Evolutionary conservation across 176 grass and related monocot genomes (phyloP), one percentile per base, ranked within the genome.

Genomic region (Thinopyrum elongatum): DNA sequence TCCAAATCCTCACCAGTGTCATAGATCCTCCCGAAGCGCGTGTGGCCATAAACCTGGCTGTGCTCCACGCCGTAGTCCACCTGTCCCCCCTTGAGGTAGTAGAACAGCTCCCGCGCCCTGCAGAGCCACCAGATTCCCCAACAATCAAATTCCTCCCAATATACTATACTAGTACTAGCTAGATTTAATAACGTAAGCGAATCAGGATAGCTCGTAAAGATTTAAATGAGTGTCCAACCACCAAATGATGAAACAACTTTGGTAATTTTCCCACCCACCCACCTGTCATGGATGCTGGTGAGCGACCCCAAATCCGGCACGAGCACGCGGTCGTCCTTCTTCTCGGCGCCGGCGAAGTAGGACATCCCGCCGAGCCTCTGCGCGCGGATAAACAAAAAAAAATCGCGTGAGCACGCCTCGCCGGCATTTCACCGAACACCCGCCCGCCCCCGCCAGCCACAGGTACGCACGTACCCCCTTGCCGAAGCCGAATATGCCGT

Each of bases 241-340:
- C 73, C 78, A 76, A 55, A 73, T 3, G 74, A 61, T 69, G 4
- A 30, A 30, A 9, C 42, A 68, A 26, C 0, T 64, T 58, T 74
- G 34, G 15, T 55, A 5, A 8, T 66, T 5, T 65, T 44, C 9
- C 7, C 14, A 55, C 55, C 68, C 49, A 85, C 73, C 63, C 64
- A 99, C 97, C 97, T 96, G 74, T 99, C 97, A 84, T 99, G 94
- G 80, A 99, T 90, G 90, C 97, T 96, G 84, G 94, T 96, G 67
- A 99, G 85, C 59, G 97, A 99, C 39, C 97, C 97, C 92, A 99
- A 94, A 91, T 99, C 97, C 49, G 97, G 97, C 67, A 99, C 97
- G 66, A 99, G 91, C 84, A 96, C 91, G 81, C 94, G 94, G 65
- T 96, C 97, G 77, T 99, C 97, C 90, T 94, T 99, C 86, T 92